Conservation (phyloP, 2,329 filamentous ascomycete species). For the Drechslerella dactyloides region DNA sequence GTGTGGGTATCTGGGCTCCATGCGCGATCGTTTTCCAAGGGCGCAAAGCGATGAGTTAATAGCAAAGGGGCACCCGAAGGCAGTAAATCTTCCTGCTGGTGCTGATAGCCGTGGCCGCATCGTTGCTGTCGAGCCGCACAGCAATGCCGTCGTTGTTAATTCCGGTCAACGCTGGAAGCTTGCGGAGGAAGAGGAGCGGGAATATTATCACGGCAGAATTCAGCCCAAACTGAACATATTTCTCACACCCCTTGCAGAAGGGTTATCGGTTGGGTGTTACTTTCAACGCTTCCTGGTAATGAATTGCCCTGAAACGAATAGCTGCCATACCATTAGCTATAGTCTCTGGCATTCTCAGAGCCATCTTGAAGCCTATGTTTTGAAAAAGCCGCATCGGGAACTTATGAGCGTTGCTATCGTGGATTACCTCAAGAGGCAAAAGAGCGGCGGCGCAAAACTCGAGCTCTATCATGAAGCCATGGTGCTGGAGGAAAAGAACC, state of each 20-base stretch:
- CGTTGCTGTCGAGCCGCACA: background rate
- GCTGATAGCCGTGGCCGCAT: background rate
- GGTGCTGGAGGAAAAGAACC: background rate
- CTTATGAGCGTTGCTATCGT: background rate
- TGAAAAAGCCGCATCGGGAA: background rate
- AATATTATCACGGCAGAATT: background rate
- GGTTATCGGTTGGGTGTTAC: background rate
- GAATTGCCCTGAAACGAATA: background rate
- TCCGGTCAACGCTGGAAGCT: background rate
- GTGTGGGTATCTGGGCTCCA: background rate
- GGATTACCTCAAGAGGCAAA: background rate
- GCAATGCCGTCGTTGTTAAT: background rate
- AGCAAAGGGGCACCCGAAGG: background rate
- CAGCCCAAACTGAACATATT: background rate
- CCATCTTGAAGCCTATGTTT: background rate
- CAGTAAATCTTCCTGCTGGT: background rate
- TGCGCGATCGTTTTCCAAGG: background rate
- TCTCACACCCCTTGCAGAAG: background rate
- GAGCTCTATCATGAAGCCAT: background rate
- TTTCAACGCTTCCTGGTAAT: background rate
- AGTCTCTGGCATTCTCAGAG: background rate
- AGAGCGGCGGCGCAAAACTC: background rate
- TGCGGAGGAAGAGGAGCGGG: background rate
- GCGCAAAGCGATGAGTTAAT: background rate
- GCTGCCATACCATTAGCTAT: background rate